These are phyloP conservation scores for Ceratocystis albifundus DNA, from an alignment of 2,329 filamentous ascomycete species.

Conservation along the genomic window DNA sequence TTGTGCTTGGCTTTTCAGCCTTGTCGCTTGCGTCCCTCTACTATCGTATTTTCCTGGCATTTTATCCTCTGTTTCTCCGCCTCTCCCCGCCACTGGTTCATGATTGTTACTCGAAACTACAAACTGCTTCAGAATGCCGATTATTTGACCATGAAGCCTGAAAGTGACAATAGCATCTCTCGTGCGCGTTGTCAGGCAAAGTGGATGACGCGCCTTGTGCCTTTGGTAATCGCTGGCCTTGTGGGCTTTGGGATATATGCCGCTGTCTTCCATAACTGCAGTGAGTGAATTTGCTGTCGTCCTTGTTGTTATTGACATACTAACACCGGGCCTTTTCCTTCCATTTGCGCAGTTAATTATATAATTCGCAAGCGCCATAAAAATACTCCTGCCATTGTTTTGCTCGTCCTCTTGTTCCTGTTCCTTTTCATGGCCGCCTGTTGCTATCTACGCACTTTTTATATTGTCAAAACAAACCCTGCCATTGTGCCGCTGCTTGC, in stretches of 20 bases:
- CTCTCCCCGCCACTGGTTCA: slow-evolving; percentile 4
- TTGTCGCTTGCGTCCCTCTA: not conserved
- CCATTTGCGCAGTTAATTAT: slow-evolving; percentile 50
- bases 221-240: slow-evolving; percentile 52
- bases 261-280: slow-evolving; percentile 13
- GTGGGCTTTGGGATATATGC: slow-evolving; percentile 60
- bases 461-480: slow-evolving; percentile 56
- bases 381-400: slow-evolving; percentile 49
- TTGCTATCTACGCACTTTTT: slow-evolving; percentile 60
- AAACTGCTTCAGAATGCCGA: slow-evolving; percentile 22
- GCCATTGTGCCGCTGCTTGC: slow-evolving; percentile 57
- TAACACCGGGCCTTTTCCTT: not conserved
- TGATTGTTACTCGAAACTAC: slow-evolving; percentile 18
- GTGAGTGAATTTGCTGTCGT: not conserved
- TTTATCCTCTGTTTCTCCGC: not conserved
- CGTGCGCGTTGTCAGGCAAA: slow-evolving; percentile 26
- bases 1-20: not conserved
- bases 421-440: slow-evolving; percentile 54
- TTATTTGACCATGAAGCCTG: slow-evolving; percentile 3
- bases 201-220: slow-evolving; percentile 55
- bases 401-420: slow-evolving; percentile 62
- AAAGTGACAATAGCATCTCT: slow-evolving; percentile 30
- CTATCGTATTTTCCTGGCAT: not conserved
- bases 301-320: slow-evolving; percentile 3
- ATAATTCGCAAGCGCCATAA: slow-evolving; percentile 44